phyloP scores from a whole-genome alignment of 768 basidiomycete genomes.

The Suillus alpinus region DNA sequence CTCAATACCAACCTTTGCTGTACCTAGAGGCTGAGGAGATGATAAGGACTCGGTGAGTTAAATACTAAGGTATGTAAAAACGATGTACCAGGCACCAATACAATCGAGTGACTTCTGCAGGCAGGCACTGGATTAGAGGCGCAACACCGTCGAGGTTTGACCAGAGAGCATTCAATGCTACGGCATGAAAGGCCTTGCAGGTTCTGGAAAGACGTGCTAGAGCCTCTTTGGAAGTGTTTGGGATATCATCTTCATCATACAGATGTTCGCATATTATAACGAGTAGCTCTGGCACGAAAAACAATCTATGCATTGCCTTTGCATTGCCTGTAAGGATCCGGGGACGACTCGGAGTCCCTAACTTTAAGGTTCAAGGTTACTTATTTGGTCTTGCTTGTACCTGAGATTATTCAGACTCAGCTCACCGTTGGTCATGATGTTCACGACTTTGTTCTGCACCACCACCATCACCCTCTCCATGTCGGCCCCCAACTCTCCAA shows the following conservation, averaged over 20 bases:
- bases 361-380: background rate
- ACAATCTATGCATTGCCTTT: background rate
- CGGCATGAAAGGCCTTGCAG: conserved; percentile 19
- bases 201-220: conserved; percentile 24
- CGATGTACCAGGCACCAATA: background rate
- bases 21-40: background rate
- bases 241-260: background rate
- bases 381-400: conserved; percentile 26
- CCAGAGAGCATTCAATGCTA: conserved; percentile 27
- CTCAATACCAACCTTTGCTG: background rate
- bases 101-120: conserved; percentile 3
- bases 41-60: background rate
- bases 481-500: conserved; percentile 59
- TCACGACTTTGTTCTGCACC: conserved; percentile 16
- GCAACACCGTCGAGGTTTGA: conserved; percentile 16
- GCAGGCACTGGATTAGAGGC: conserved; percentile 21
- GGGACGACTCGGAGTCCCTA: background rate
- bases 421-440: conserved; percentile 3
- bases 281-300: background rate
- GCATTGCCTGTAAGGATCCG: background rate
- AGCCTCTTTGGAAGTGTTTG: background rate
- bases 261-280: background rate
- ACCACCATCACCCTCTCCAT: conserved; percentile 29
- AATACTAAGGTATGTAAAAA: background rate
- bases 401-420: conserved; percentile 31